phyloP scores from a whole-genome alignment of 202 grass and related monocot species.

The Panicum virgatum region DNA sequence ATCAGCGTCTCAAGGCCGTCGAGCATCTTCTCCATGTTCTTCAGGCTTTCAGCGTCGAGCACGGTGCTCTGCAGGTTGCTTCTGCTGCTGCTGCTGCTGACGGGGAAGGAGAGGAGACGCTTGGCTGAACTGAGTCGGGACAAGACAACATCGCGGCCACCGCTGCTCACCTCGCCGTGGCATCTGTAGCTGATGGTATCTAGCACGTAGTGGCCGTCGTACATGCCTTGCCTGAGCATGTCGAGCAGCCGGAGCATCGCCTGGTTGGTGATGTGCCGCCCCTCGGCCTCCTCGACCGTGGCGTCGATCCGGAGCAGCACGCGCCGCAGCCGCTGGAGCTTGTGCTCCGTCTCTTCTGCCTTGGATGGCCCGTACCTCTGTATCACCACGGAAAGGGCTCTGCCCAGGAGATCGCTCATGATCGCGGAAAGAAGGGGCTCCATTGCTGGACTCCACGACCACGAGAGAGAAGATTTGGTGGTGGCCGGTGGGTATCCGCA shows the following conservation, averaged over 20 bases:
- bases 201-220: slow-evolving; percentile 34
- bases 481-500: no score
- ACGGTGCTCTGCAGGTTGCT: neutral
- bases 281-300: neutral
- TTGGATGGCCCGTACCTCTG: neutral
- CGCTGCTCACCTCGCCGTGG: neutral
- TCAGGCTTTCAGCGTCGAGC: neutral
- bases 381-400: slow-evolving; percentile 14
- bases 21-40: slow-evolving; percentile 18
- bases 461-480: no score
- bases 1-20: neutral
- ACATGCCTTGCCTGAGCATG: slow-evolving; percentile 33
- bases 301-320: neutral
- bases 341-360: neutral
- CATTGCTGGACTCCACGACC: no score
- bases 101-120: neutral
- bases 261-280: slow-evolving; percentile 27
- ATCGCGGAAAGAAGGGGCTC: slow-evolving; percentile 8
- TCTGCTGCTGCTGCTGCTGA: neutral
- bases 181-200: slow-evolving; percentile 1
- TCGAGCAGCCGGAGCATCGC: slow-evolving; percentile 44
- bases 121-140: neutral
- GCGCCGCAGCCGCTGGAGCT: neutral
- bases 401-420: slow-evolving; percentile 10
- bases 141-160: neutral